Conservation (phyloP, 2,329 filamentous ascomycete genomes). For the Penicillium freii region DNA sequence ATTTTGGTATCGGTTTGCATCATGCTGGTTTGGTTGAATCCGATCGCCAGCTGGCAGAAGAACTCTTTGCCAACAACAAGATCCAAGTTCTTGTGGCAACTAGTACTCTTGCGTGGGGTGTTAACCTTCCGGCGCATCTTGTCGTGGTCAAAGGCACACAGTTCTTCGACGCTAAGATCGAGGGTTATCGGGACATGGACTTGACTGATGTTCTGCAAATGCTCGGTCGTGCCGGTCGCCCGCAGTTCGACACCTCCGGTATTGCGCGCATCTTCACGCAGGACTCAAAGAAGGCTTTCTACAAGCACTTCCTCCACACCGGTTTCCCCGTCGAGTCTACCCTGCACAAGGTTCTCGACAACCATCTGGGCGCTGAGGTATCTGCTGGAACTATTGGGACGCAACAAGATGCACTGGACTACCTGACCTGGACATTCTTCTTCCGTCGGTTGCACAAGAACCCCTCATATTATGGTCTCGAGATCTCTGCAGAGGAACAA, state of each 20-base stretch:
- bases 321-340: conserved; percentile 97
- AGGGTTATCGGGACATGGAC: conserved; percentile 98
- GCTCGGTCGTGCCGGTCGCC: conserved; percentile 90
- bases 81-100: conserved; percentile 96
- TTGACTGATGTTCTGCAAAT: conserved; percentile 97
- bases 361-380: conserved; percentile 93
- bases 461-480: conserved; percentile 93
- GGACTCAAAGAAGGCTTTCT: conserved; percentile 96
- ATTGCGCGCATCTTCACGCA: conserved; percentile 98
- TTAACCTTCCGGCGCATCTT: conserved; percentile 93
- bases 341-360: conserved; percentile 91
- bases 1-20: conserved; percentile 94
- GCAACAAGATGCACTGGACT: conserved; percentile 96
- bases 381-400: conserved; percentile 89
- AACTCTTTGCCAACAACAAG: conserved; percentile 95
- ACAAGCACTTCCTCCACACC: conserved; percentile 98
- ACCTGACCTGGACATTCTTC: conserved; percentile 99
- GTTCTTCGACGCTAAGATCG: conserved; percentile 95
- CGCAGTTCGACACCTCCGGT: conserved; percentile 93
- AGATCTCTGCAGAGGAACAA: conserved; percentile 89
- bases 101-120: conserved; percentile 95
- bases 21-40: conserved; percentile 96
- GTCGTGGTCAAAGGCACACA: conserved; percentile 98
- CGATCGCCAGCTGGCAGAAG: conserved; percentile 85
- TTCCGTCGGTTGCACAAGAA: conserved; percentile 97